These are phyloP conservation scores for Colletotrichum noveboracense DNA, from an alignment of 2,329 filamentous ascomycete species.

Conservation along the genomic window DNA sequence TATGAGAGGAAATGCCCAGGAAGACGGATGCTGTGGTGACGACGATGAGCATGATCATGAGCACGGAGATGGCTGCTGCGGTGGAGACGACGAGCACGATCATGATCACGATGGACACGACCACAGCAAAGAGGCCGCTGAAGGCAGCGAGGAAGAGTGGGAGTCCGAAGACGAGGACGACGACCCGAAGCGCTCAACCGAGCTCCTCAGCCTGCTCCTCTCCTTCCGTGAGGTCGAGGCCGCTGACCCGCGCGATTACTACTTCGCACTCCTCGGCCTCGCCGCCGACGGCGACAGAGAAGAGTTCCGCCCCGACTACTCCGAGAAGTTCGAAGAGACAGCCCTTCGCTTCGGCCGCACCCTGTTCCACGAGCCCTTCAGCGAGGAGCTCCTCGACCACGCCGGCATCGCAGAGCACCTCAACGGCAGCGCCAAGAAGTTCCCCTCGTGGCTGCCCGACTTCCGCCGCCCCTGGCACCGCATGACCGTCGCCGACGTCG, in stretches of 20 bases:
- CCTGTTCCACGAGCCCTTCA: constrained; percentile 17
- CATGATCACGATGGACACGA: neutral
- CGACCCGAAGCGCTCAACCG: constrained; percentile 2
- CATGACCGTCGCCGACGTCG: constrained; percentile 20
- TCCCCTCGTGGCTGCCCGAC: constrained; percentile 20
- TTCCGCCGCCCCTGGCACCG: constrained; percentile 15
- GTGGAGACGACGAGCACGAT: neutral
- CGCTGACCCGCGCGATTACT: constrained; percentile 17
- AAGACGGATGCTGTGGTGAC: neutral
- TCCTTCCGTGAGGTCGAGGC: constrained; percentile 22
- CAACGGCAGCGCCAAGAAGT: neutral
- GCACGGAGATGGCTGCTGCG: constrained; percentile 3
- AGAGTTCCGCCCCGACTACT: constrained; percentile 20
- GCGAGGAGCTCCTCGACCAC: constrained; percentile 21
- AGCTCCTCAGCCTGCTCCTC: constrained; percentile 15
- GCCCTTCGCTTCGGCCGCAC: constrained; percentile 17
- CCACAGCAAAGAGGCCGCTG: neutral
- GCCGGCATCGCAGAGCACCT: constrained; percentile 1
- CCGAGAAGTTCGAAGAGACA: constrained; percentile 7
- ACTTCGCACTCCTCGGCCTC: constrained; percentile 17
- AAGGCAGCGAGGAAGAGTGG: neutral
- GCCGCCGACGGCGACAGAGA: constrained; percentile 19
- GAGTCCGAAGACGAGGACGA: constrained; percentile 9
- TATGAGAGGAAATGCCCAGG: neutral
- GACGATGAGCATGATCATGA: neutral